These are phyloP conservation scores for Cercospora zeae-maydis DNA, from an alignment of 2,329 filamentous ascomycete genomes.

Conservation along the genomic window DNA sequence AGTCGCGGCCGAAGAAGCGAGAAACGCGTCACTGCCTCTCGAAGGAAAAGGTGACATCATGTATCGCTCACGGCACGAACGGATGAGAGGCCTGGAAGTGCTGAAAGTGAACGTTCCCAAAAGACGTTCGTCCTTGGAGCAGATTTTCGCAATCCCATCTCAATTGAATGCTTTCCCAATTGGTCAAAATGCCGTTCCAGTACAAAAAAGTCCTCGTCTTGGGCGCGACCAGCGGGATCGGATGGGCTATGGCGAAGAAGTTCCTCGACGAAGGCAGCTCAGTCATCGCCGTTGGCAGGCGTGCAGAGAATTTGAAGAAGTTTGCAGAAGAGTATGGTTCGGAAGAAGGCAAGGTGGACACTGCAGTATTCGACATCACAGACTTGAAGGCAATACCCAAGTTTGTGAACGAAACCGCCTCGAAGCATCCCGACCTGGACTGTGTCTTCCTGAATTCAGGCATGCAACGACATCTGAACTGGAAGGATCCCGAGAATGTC, in stretches of 20 bases:
- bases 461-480: conserved; percentile 51
- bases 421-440: conserved; percentile 50
- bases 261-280: conserved; percentile 48
- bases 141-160: not conserved
- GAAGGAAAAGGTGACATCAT: not conserved
- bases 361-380: conserved; percentile 50
- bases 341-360: conserved; percentile 45
- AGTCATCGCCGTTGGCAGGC: conserved; percentile 50
- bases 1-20: not conserved
- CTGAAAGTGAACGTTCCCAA: not conserved
- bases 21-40: no score
- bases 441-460: conserved; percentile 53
- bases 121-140: not conserved
- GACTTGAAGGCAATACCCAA: conserved; percentile 47
- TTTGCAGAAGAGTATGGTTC: conserved; percentile 48
- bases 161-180: not conserved
- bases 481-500: conserved; percentile 50
- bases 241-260: conserved; percentile 48
- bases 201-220: conserved; percentile 55
- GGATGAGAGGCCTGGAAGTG: not conserved
- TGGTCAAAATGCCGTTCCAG: conserved; percentile 38
- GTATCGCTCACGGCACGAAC: not conserved
- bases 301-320: conserved; percentile 50
- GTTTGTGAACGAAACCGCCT: conserved; percentile 44
- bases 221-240: conserved; percentile 53